Conservation (phyloP, 2,329 filamentous ascomycete genomes). For the Trichoderma hamatum region DNA sequence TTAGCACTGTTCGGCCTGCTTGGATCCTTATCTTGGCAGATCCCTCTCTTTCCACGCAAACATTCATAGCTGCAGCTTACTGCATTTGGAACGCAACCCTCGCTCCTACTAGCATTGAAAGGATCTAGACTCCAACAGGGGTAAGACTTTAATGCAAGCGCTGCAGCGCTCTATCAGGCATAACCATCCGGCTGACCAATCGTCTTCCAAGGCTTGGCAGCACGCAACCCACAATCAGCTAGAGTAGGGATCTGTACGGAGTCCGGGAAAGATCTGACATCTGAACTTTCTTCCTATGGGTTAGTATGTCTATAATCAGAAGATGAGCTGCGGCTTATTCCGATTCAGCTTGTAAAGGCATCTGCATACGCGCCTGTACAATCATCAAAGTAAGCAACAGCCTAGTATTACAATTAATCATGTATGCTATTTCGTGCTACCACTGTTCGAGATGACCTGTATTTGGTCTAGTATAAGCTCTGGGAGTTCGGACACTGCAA, state of each 20-base stretch:
- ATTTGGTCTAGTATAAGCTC: too few species aligned
- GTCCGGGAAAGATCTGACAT: not conserved
- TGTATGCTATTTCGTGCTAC: too few species aligned
- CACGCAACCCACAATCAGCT: not conserved
- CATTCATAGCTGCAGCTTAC: not conserved
- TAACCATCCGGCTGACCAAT: not conserved
- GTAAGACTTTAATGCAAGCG: not conserved
- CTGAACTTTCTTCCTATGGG: not conserved
- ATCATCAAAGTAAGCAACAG: not conserved
- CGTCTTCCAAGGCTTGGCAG: not conserved
- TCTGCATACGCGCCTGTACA: not conserved
- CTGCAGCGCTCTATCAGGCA: not conserved
- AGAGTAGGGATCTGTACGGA: not conserved
- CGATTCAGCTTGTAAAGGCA: not conserved
- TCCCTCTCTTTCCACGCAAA: too few species aligned
- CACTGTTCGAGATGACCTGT: too few species aligned
- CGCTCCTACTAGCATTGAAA: not conserved
- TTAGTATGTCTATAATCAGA: not conserved
- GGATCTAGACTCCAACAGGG: not conserved
- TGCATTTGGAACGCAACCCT: not conserved
- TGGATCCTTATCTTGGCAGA: too few species aligned
- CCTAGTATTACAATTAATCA: not conserved
- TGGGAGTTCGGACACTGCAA: too few species aligned
- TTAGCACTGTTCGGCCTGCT: too few species aligned
- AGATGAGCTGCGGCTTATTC: not conserved